Evolutionary conservation across 495 filamentous ascomycete species (phyloP).

Genomic region (Ramalina intermedia): DNA sequence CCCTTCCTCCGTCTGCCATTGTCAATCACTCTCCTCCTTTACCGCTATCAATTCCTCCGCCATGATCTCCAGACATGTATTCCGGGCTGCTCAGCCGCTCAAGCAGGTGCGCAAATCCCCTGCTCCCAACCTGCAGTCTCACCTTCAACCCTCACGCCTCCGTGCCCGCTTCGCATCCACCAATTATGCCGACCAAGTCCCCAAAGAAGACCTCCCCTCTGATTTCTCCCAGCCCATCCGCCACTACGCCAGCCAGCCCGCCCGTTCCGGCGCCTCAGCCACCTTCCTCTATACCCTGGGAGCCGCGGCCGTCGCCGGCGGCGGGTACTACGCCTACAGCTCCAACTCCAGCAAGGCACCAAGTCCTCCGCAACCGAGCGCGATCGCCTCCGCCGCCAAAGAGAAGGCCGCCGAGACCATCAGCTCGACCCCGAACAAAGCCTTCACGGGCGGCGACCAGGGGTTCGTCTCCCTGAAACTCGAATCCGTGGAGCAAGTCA

Average conservation of each 20-base stretch:
- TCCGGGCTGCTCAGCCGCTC: constrained; percentile 34
- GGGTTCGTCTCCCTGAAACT: constrained; percentile 73
- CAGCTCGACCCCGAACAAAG: constrained; percentile 22
- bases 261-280: constrained; percentile 22
- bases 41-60: too few species aligned
- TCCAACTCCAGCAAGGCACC: constrained; percentile 19
- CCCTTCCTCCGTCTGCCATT: too few species aligned
- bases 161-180: not conserved
- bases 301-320: constrained; percentile 26
- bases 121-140: not conserved
- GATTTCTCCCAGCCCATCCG: constrained; percentile 28
- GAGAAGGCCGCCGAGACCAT: not conserved
- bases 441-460: constrained; percentile 75
- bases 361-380: constrained; percentile 3
- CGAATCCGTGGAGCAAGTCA: constrained; percentile 45
- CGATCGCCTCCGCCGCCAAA: constrained; percentile 5
- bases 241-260: constrained; percentile 36
- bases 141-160: not conserved
- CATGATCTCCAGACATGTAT: constrained; percentile 37
- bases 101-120: constrained; percentile 27
- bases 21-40: too few species aligned
- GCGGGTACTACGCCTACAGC: constrained; percentile 29
- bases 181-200: not conserved
- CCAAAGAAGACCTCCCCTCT: not conserved
- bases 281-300: constrained; percentile 24